phyloP scores from a whole-genome alignment of 139 green algal genomes.

The Nannochloris sp. region DNA sequence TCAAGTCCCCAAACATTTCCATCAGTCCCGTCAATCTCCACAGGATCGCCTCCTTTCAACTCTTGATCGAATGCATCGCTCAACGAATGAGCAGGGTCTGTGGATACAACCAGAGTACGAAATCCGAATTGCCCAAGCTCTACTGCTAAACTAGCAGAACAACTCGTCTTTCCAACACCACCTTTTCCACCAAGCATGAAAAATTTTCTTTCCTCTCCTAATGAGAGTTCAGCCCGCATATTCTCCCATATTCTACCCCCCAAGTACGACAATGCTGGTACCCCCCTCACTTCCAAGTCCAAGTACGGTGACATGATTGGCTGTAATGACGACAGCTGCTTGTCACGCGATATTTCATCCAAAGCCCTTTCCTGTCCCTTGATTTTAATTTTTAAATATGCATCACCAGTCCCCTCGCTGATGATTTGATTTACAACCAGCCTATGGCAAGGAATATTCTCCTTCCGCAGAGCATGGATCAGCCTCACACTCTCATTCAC shows the following conservation, averaged over 20 bases:
- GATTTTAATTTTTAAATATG: constrained; percentile 66
- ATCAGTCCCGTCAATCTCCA: constrained; percentile 65
- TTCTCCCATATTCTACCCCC: constrained; percentile 56
- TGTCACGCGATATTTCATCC: constrained; percentile 56
- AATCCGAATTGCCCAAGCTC: constrained; percentile 51
- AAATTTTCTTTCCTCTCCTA: constrained; percentile 25
- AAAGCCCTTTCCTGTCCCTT: constrained; percentile 84
- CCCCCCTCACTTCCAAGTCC: constrained; percentile 87
- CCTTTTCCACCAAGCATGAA: constrained; percentile 93
- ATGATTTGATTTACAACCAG: constrained; percentile 95
- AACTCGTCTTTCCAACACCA: constrained; percentile 96
- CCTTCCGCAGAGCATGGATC: constrained; percentile 52
- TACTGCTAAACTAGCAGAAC: constrained; percentile 67
- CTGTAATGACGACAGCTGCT: constrained; percentile 41
- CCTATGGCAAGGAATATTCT: constrained; percentile 83
- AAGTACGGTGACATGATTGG: constrained; percentile 77
- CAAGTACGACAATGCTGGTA: constrained; percentile 87
- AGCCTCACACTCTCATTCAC: constrained; percentile 79
- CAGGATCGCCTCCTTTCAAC: constrained; percentile 75
- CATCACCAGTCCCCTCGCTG: constrained; percentile 30
- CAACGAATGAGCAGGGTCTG: constrained; percentile 96
- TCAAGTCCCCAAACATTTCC: constrained; percentile 81
- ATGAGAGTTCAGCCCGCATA: constrained; percentile 17
- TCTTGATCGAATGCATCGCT: constrained; percentile 90
- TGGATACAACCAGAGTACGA: constrained; percentile 91